Percentiles rank a stretch among this genome's conserved stretches.
Evolutionary conservation across 257 asterid species (phyloP).

Genomic region (Solanum paucissectum): DNA sequence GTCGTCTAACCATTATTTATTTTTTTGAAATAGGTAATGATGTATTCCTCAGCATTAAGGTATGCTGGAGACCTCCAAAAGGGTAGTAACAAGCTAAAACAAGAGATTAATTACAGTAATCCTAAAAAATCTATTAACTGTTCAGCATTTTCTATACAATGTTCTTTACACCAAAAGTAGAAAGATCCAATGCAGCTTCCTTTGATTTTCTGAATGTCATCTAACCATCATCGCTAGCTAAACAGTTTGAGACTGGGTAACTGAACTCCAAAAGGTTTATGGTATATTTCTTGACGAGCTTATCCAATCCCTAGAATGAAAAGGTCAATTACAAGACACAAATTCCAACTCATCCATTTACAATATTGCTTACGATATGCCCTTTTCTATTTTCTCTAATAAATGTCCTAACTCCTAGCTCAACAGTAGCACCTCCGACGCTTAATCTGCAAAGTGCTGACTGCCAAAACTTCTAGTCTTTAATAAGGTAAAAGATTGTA

Average conservation of each 20-base stretch:
- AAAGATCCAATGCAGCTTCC: neutral
- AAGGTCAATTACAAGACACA: neutral
- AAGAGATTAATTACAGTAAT: neutral
- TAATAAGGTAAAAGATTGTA: neutral
- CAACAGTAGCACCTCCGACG: neutral
- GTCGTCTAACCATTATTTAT: neutral
- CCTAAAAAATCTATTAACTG: neutral
- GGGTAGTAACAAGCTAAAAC: neutral
- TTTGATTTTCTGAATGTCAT: neutral
- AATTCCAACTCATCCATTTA: neutral
- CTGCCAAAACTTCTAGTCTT: neutral
- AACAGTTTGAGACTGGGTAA: neutral
- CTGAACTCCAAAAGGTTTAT: neutral
- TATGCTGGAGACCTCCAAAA: neutral
- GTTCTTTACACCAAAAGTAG: neutral
- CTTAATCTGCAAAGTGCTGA: neutral
- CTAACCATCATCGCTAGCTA: neutral
- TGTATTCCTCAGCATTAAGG: neutral
- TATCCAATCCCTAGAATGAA: neutral
- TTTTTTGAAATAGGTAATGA: neutral
- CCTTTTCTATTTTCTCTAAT: neutral
- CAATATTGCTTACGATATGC: neutral
- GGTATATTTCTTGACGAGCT: neutral
- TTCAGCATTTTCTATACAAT: neutral
- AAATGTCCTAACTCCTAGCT: neutral